Evolutionary conservation across 1,139 yeast genomes (phyloP), one percentile per base, ranked within the genome.

Genomic region (Ashbya aceris): DNA sequence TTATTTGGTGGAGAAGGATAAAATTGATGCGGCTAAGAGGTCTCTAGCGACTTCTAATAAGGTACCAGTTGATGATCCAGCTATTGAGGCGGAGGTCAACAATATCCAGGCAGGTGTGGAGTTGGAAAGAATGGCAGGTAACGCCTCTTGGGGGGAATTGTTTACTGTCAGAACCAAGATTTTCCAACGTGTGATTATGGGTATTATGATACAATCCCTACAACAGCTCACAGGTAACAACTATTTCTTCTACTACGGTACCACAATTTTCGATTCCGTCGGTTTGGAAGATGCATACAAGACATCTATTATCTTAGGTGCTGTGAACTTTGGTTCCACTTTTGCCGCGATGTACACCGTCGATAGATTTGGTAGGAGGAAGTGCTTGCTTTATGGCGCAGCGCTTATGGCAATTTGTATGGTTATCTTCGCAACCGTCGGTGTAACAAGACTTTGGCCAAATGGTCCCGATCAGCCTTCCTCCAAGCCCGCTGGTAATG

Each of bases 261-360:
- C 80, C 11, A 61, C 74, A 11, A 67, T 76, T 53, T 76, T 76
- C 63, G 57, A 67, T 47, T 59, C 62, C 41, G 71, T 75, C 30
- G 79, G 80, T 45, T 60, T 75, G 40, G 47, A 57, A 2, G 68
- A 70, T 45, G 54, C 70, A 8, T 66, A 60, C 42, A 40, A 50
- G 4, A 62, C 91, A 20, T 76, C 93, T 8, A 79, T 85, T 46
- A 70, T 83, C 46, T 69, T 83, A 45, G 87, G 89, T 60, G 68
- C 74, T 42, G 86, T 84, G 47, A 83, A 84, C 67, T 81, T 84
- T 61, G 73, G 70, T 23, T 75, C 89, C n/a, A 83, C 94, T 2
- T 77, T 83, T 58, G 71, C 69, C 27, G 85, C 86, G 45, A 70
- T 83, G 45, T 79, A 69, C 56, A 70, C 76, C 40, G 83, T 83